Percentiles rank a stretch among this genome's conserved stretches.
phyloP scores from a whole-genome alignment of 139 green algal genomes.

The Coelastrella sp. region DNA sequence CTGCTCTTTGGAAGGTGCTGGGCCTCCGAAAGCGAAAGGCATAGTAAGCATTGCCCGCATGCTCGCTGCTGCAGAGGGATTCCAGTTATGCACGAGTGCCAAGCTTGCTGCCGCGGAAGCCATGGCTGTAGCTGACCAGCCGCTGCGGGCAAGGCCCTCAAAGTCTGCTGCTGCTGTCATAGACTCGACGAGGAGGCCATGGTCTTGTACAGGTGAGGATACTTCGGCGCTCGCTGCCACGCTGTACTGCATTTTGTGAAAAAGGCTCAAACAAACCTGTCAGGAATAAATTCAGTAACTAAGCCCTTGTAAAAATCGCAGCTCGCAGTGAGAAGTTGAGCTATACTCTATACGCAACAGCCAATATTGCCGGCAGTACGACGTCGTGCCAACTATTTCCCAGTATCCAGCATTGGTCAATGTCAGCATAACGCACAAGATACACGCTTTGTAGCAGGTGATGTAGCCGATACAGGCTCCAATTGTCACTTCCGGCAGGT shows the following conservation, averaged over 20 bases:
- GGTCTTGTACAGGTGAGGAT: background rate
- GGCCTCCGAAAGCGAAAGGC: background rate
- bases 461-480: no score
- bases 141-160: background rate
- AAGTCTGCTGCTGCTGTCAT: conserved; percentile 1
- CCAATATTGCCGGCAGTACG: no score
- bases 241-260: background rate
- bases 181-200: background rate
- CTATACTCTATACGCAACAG: no score
- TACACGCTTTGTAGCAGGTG: no score
- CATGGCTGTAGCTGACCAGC: background rate
- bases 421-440: no score
- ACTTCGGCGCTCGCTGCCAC: background rate
- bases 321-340: background rate
- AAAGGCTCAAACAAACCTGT: no score
- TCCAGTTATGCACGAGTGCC: background rate
- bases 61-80: background rate
- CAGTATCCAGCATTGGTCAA: no score
- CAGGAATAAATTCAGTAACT: no score
- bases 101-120: background rate
- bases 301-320: background rate
- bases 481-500: no score
- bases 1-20: background rate
- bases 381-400: no score
- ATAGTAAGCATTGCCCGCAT: background rate